Percentiles rank a stretch among this genome's conserved stretches.
Evolutionary conservation across 495 filamentous ascomycete genomes (phyloP).

Genomic region (Tuber borchii): DNA sequence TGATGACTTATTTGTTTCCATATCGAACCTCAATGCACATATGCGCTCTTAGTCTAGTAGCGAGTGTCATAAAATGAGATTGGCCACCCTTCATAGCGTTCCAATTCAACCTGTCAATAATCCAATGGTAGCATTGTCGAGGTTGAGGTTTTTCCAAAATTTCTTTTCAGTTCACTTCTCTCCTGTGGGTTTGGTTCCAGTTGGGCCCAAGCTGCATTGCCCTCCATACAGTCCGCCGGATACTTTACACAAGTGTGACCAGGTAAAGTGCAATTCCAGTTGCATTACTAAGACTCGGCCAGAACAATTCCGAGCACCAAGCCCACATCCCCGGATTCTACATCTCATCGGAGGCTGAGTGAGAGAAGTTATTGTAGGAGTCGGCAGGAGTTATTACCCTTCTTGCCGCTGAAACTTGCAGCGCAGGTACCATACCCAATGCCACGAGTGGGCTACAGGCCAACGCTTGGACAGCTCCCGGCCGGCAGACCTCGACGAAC

Average conservation of each 20-base stretch:
- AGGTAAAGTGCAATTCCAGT: no score
- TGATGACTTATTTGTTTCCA: neutral
- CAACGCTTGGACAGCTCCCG: no score
- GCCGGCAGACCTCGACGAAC: no score
- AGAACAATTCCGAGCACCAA: no score
- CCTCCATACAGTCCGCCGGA: no score
- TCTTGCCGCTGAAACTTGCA: neutral
- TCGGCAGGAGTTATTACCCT: neutral
- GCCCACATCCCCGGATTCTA: neutral
- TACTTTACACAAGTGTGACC: no score
- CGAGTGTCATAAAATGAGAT: neutral
- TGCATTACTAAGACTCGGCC: no score
- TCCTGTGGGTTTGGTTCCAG: neutral
- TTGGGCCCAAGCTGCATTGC: neutral
- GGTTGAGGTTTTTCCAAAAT: neutral
- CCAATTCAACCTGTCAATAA: neutral
- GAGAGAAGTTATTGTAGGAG: neutral
- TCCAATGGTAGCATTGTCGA: neutral
- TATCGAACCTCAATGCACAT: neutral
- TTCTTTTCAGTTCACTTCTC: neutral
- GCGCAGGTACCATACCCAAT: no score
- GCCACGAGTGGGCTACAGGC: no score
- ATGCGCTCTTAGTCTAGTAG: neutral
- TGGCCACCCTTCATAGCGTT: neutral
- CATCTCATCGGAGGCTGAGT: neutral